Conservation (phyloP, 1,284 basidiomycete genomes). For the Melampsora americana region DNA sequence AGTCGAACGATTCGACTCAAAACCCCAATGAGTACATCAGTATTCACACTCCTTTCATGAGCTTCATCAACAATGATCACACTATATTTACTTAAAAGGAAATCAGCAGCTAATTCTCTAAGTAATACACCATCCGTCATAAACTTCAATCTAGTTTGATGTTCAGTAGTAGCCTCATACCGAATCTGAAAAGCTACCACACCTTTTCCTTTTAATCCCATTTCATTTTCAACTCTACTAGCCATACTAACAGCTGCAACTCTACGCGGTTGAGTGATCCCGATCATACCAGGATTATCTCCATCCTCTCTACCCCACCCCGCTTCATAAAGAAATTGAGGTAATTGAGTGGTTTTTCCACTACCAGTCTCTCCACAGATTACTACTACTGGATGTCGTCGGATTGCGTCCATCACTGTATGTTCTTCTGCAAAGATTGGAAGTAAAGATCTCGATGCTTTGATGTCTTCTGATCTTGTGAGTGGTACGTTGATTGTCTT, state of each 20-base stretch:
- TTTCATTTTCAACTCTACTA: conserved; percentile 79
- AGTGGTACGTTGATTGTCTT: conserved; percentile 63
- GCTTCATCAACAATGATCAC: conserved; percentile 96
- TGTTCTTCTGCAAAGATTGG: conserved; percentile 94
- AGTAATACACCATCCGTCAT: conserved; percentile 99
- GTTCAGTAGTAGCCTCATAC: conserved; percentile 87
- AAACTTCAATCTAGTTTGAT: conserved; percentile 91
- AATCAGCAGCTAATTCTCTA: conserved; percentile 86
- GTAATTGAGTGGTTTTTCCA: conserved; percentile 97
- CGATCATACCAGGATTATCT: conserved; percentile 96
- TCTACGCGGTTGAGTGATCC: conserved; percentile 92
- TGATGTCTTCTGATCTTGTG: conserved; percentile 68
- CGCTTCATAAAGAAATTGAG: conserved; percentile 89
- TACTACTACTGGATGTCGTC: conserved; percentile 73
- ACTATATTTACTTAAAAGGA: conserved; percentile 83
- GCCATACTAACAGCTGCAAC: conserved; percentile 97
- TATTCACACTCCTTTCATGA: conserved; percentile 96
- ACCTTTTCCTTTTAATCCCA: conserved; percentile 66
- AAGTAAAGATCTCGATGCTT: conserved; percentile 72
- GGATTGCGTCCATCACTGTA: conserved; percentile 83
- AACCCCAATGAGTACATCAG: conserved; percentile 94
- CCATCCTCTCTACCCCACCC: conserved; percentile 81
- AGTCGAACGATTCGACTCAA: conserved; percentile 85
- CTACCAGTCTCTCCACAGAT: conserved; percentile 86
- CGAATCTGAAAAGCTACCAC: conserved; percentile 93